Evolutionary conservation across 2,329 filamentous ascomycete genomes (phyloP).

Genomic region (Stachybotrys echinatus): DNA sequence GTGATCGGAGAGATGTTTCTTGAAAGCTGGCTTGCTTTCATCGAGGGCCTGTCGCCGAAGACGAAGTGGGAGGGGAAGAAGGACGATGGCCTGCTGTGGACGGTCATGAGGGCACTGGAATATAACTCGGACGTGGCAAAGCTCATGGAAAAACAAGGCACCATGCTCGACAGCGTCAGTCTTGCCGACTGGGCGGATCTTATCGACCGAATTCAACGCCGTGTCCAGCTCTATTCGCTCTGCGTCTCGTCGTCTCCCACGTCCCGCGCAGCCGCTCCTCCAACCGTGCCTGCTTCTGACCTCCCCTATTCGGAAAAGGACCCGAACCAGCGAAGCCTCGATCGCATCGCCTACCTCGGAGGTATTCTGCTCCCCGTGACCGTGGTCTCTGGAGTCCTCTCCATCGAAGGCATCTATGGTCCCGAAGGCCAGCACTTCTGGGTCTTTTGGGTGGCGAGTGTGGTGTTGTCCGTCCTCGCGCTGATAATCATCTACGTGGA

Average conservation of each 20-base stretch:
- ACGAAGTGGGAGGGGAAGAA: conserved; percentile 4
- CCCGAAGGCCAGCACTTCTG: conserved; percentile 37
- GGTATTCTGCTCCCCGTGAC: conserved; percentile 43
- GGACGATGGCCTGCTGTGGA: conserved; percentile 12
- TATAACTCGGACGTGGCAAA: conserved; percentile 15
- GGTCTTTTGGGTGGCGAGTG: conserved; percentile 41
- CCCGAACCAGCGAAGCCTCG: conserved; percentile 33
- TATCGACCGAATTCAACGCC: conserved; percentile 14
- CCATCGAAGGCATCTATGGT: conserved; percentile 39
- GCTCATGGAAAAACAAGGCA: conserved; percentile 11
- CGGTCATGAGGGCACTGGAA: conserved; percentile 15
- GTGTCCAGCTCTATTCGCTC: conserved; percentile 12
- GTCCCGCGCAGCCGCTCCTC: conserved; percentile 4
- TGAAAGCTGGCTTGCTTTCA: conserved; percentile 17
- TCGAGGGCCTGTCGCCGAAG: conserved; percentile 13
- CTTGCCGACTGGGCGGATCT: conserved; percentile 15
- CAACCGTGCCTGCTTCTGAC: not conserved
- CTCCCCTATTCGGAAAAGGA: conserved; percentile 11
- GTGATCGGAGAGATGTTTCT: conserved; percentile 17
- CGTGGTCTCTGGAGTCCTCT: conserved; percentile 40
- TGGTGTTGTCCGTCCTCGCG: conserved; percentile 30
- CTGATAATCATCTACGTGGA: conserved; percentile 43
- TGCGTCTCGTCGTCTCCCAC: conserved; percentile 2
- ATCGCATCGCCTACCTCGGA: conserved; percentile 44
- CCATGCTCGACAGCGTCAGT: conserved; percentile 7